These are phyloP conservation scores for Sugiyamaella castrensis DNA, from an alignment of 1,139 yeast genomes.

Conservation along the genomic window DNA sequence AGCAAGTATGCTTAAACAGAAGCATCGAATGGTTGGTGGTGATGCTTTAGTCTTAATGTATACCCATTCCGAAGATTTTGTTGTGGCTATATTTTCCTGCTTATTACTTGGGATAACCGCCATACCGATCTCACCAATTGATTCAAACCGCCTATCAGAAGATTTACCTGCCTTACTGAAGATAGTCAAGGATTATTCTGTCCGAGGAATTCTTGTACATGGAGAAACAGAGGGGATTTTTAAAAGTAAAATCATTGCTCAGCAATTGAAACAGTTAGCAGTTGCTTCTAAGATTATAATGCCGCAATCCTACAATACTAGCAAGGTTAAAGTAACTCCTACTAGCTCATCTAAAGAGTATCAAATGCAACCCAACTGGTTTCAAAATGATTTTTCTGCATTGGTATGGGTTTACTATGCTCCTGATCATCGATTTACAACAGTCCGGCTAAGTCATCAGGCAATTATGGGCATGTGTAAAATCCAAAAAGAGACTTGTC, in stretches of 20 bases:
- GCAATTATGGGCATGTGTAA: constrained; percentile 77
- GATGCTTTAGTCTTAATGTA: constrained; percentile 77
- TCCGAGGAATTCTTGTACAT: constrained; percentile 72
- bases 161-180: constrained; percentile 70
- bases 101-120: constrained; percentile 76
- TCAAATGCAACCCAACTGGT: constrained; percentile 32
- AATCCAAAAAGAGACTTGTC: constrained; percentile 88
- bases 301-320: constrained; percentile 63
- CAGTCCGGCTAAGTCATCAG: constrained; percentile 61
- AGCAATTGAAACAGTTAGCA: constrained; percentile 57
- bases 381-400: constrained; percentile 40
- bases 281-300: constrained; percentile 43
- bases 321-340: constrained; percentile 59
- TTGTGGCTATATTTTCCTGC: constrained; percentile 83
- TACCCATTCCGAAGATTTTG: constrained; percentile 83
- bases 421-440: constrained; percentile 68
- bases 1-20: constrained; percentile 53
- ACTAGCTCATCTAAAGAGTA: constrained; percentile 46
- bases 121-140: constrained; percentile 77
- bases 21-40: constrained; percentile 56
- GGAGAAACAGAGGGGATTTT: constrained; percentile 64
- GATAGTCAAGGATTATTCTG: constrained; percentile 65
- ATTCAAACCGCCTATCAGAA: constrained; percentile 64
- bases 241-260: constrained; percentile 66
- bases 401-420: constrained; percentile 67